Evolutionary conservation across 352 stramenopile species (phyloP), one percentile per base, ranked within the genome.

Genomic region (Pythium coloratum): DNA sequence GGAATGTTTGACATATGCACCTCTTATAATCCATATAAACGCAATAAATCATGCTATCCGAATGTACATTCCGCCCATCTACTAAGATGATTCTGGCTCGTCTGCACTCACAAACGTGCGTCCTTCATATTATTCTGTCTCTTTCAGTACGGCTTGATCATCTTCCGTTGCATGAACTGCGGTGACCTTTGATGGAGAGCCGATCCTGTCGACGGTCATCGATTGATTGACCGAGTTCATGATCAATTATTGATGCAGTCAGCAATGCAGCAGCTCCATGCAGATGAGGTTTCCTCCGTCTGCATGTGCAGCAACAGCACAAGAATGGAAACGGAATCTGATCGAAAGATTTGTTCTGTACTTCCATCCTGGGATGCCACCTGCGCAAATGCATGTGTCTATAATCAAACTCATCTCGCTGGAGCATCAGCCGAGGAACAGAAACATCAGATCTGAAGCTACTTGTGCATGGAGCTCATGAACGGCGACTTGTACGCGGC

Each of bases 381-480:
- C 20, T 24, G 20, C 20, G 20, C 20, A 24, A 24, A 24, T 24
- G 34, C 40, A 6, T 49, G 18, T 5, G 40, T 49, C 40, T 16
- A 49, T 49, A n/a, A 49, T 49, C 40, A 49, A 49, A 24, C 40
- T 53, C 46, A 53, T 53, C 18, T 53, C 46, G 20, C 20, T 6
- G 46, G 16, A 44, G 36, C 36, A 44, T 44, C 36, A 44, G 16
- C 16, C 36, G 16, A 13, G 14, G 42, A 50, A 20, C 42, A 7
- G 42, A 50, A 50, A 26, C 49, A 18, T 12, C 26, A 14, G 20
- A 6, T 20, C 3, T 28, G 38, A 2, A 33, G 24, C 51, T 86
- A 91, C 70, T 89, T 88, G 80, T 91, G 85, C 77, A 91, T 82
- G 55, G 70, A 76, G 66, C 77, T 75, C 82, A 91, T 94, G 71